Base-by-base conservation (phyloP, 805 yeast genomes). In the Hanseniaspora singularis region DNA sequence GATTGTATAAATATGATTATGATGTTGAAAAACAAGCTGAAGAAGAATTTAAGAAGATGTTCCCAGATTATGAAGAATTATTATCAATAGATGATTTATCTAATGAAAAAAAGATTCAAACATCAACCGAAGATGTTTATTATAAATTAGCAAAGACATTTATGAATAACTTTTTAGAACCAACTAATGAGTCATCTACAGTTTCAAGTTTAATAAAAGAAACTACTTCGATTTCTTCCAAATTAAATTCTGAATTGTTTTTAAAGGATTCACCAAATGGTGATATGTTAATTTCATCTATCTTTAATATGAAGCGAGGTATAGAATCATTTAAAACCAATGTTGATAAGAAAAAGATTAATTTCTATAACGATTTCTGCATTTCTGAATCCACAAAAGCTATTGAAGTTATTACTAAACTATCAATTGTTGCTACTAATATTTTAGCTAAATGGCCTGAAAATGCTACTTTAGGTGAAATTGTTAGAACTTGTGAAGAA, bases 391-490 rank as follows among this genome's bases (percentile, higher is more conserved):
- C 81, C 2, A 72, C 70, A 47, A 64, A 60, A 32, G 84, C 94
- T 1, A 73, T 78, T 37, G 57, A 54, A 1, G 56, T 80, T 1
- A 64, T 76, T 10, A 64, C 66, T 27, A 64, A 58, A 4, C 57
- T 79, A 3, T 65, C 69, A 55, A 62, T 66, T 3, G 59, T 74
- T 1, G 75, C 77, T 3, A 52, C 59, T 7, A 64, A 63, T 3
- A 60, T 85, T 11, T 60, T 81, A 11, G 63, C 62, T 22, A 76
- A 78, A 56, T 92, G 96, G 95, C 96, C 97, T 0, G 98, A 94
- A 55, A 95, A 94, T 66, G 92, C 92, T 0, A 86, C 95, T 0
- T 64, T 92, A 42, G 79, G 72, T 49, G 85, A 81, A 18, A 69
- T 89, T 39, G 60, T 66, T 32, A 66, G 79, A 50, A 76, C 79